Percentiles rank a stretch among this genome's conserved stretches.
These are phyloP conservation scores for Verticillium dahliae DNA, from an alignment of 2,329 filamentous ascomycete genomes.

Conservation along the genomic window DNA sequence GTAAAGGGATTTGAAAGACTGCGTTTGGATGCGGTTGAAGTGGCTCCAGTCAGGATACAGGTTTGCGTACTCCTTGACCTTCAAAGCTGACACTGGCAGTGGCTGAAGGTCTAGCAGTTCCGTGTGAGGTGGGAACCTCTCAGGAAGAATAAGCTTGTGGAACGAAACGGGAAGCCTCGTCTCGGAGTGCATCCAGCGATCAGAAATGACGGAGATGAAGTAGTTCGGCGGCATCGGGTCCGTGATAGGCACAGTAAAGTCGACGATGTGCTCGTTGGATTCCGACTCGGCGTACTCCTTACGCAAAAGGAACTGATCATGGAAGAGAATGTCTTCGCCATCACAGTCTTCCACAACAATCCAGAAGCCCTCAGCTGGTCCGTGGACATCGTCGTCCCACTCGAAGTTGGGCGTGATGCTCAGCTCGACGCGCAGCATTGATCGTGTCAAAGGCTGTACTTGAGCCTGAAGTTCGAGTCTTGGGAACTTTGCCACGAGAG, in stretches of 20 bases:
- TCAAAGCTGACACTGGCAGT: conserved; percentile 80
- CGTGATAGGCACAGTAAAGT: conserved; percentile 93
- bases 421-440: conserved; percentile 83
- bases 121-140: conserved; percentile 93
- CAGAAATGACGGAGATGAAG: conserved; percentile 90
- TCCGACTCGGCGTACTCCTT: conserved; percentile 83
- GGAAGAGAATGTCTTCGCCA: conserved; percentile 89
- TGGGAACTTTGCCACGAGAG: conserved; percentile 85
- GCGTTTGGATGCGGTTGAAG: conserved; percentile 97
- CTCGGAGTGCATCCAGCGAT: conserved; percentile 98
- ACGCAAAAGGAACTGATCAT: conserved; percentile 88
- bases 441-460: conserved; percentile 89
- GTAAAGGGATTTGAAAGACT: conserved; percentile 91
- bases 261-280: conserved; percentile 86
- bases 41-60: conserved; percentile 79
- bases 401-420: conserved; percentile 91
- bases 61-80: conserved; percentile 72
- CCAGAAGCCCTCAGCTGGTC: conserved; percentile 89
- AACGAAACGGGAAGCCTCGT: conserved; percentile 91
- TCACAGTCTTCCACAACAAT: conserved; percentile 96
- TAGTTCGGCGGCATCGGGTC: conserved; percentile 99
- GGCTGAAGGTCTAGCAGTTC: conserved; percentile 88
- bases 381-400: conserved; percentile 89
- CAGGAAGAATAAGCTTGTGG: conserved; percentile 87
- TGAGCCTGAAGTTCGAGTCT: conserved; percentile 88